Percentiles rank a stretch among this genome's conserved stretches.
Evolutionary conservation across 345 rosid genomes (phyloP).

Genomic region (Brassica juncea): DNA sequence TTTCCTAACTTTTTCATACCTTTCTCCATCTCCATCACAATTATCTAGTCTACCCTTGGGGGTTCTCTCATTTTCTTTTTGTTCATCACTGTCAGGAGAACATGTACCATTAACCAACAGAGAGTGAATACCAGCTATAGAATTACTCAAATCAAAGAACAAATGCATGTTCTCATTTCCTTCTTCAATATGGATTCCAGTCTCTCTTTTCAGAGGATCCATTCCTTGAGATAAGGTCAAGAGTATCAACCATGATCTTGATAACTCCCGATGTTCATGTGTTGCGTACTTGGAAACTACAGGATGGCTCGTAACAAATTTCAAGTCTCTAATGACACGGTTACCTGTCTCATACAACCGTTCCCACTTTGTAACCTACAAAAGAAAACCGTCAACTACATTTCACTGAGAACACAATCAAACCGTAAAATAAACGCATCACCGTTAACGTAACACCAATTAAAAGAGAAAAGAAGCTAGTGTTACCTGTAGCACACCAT

Average conservation of each 20-base stretch:
- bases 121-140: conserved; percentile 64
- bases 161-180: conserved; percentile 59
- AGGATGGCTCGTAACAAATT: conserved; percentile 78
- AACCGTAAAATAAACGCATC: too few species aligned
- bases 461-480: too few species aligned
- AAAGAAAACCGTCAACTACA: conserved; percentile 9
- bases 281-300: conserved; percentile 65
- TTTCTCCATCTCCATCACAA: conserved; percentile 51
- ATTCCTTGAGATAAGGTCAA: conserved; percentile 81
- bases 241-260: conserved; percentile 78
- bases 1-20: conserved; percentile 86
- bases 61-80: conserved; percentile 40
- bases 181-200: conserved; percentile 68
- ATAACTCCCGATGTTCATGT: conserved; percentile 57
- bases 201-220: conserved; percentile 83
- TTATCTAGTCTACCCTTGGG: conserved; percentile 39
- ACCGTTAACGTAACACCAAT: too few species aligned
- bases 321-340: conserved; percentile 79
- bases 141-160: conserved; percentile 62
- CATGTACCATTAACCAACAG: conserved; percentile 78
- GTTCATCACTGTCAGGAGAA: conserved; percentile 52
- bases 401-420: too few species aligned
- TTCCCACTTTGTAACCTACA: conserved; percentile 71
- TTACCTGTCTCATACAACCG: conserved; percentile 55
- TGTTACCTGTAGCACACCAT: too few species aligned